phyloP scores from a whole-genome alignment of 352 stramenopile genomes.

The Albugo candida region DNA sequence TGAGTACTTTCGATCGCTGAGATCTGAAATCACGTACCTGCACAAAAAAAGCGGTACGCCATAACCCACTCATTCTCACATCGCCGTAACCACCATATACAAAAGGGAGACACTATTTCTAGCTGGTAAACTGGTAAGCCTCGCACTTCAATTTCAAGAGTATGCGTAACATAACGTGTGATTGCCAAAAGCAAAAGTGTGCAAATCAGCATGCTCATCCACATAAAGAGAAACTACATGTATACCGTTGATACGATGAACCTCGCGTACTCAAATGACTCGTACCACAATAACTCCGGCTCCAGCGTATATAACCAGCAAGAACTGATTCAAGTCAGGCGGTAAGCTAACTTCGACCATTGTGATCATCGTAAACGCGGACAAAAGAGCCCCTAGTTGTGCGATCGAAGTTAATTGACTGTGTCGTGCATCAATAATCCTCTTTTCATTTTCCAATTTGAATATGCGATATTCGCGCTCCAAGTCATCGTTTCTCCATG shows the following conservation, averaged over 20 bases:
- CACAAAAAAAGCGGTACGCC: constrained; percentile 40
- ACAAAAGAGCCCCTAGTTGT: constrained; percentile 41
- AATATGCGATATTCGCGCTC: constrained; percentile 41
- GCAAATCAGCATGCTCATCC: constrained; percentile 47
- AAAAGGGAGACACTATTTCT: constrained; percentile 47
- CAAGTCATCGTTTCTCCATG: constrained; percentile 51
- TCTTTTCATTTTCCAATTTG: constrained; percentile 67
- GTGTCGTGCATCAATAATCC: constrained; percentile 42
- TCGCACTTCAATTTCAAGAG: constrained; percentile 43
- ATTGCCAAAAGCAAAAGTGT: constrained; percentile 50
- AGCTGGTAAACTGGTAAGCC: constrained; percentile 28
- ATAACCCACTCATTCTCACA: constrained; percentile 60
- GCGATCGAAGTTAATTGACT: constrained; percentile 42
- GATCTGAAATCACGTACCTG: background rate
- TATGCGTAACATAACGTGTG: constrained; percentile 58
- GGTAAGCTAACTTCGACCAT: constrained; percentile 49
- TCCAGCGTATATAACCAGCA: constrained; percentile 37
- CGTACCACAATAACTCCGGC: constrained; percentile 30
- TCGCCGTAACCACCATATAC: constrained; percentile 38
- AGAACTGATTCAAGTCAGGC: constrained; percentile 17
- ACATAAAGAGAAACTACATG: constrained; percentile 49
- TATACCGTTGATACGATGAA: background rate
- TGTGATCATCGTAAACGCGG: constrained; percentile 51
- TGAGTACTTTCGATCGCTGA: background rate
- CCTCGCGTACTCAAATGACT: background rate